Percentiles rank a stretch among this genome's conserved stretches.
phyloP scores from a whole-genome alignment of 257 asterid genomes.

The Gynochthodes officinalis region DNA sequence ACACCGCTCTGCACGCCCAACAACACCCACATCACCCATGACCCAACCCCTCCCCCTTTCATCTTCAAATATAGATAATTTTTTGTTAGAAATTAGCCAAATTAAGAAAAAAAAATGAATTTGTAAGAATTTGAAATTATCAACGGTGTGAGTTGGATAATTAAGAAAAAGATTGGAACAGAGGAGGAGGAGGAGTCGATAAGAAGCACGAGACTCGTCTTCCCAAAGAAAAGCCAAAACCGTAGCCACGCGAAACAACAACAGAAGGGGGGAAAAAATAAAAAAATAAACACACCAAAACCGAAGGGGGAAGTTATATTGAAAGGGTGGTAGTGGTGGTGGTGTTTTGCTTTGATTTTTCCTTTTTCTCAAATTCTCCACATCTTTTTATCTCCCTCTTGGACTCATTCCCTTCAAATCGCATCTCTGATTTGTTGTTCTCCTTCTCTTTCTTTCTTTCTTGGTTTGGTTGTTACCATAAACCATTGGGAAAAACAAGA shows the following conservation, averaged over 20 bases:
- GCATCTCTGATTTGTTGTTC: slow-evolving; percentile 23
- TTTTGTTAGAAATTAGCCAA: not conserved
- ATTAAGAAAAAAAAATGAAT: too few species aligned
- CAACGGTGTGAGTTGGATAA: too few species aligned
- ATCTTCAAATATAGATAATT: not conserved
- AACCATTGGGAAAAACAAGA: slow-evolving; percentile 13
- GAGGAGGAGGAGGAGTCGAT: slow-evolving; percentile 21
- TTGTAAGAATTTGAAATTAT: too few species aligned
- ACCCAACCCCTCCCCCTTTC: slow-evolving; percentile 13
- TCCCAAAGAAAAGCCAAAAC: slow-evolving; percentile 27
- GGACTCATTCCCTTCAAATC: slow-evolving; percentile 29
- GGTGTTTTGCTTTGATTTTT: too few species aligned
- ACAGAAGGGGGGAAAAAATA: not conserved
- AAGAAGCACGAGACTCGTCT: slow-evolving; percentile 35
- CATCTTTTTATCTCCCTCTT: slow-evolving; percentile 17
- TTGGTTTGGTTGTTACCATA: not conserved
- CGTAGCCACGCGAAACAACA: slow-evolving; percentile 26
- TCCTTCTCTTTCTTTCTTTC: not conserved
- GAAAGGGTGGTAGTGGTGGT: not conserved
- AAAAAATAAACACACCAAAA: not conserved
- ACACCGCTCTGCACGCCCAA: slow-evolving; percentile 28
- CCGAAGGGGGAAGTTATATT: not conserved
- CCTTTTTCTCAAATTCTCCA: not conserved
- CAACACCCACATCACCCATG: slow-evolving; percentile 24
- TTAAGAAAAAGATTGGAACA: slow-evolving; percentile 7